Evolutionary conservation across 768 basidiomycete genomes (phyloP), one percentile per base, ranked within the genome.

Genomic region (Boletales sp.): DNA sequence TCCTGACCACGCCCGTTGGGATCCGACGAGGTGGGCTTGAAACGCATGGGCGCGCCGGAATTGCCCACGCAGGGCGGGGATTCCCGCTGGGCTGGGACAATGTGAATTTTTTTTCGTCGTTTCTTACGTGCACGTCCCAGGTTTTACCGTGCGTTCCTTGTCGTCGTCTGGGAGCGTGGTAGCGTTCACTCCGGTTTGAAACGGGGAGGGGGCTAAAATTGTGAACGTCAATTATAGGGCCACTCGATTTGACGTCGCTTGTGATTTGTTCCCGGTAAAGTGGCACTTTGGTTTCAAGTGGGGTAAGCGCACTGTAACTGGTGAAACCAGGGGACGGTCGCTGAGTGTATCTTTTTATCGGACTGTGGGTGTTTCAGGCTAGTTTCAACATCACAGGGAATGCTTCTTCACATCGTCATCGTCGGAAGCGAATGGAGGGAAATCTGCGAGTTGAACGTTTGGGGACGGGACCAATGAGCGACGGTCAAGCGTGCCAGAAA

Each of bases 341-440:
- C 21, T 21, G 21, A 4, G 21, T 21, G 21, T 45, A 41, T 47
- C 48, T 40, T 21, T 60, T 47, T 21, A 59, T 59, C 47, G 37
- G 27, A 36, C 39, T 21, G 21, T 21, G 21, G 29, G 18, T 36
- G 60, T 60, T 60, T 61, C 61, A 60, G 51, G 29, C 30, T 8
- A 32, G 60, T 62, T 61, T 61, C 60, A 51, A 44, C 27, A 54
- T 37, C 31, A n/a, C 51, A 61, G 51, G 55, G 45, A 36, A 39
- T 19, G 43, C 44, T 43, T 45, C 21, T 45, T 50, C 45, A 55
- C 44, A 34, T 52, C 41, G 18, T 38, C 40, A 52, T 46, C 35
- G n/a, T 27, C 61, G 62, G 61, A 61, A 58, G 59, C 59, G 62
- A 58, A 51, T 58, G 54, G 54, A 46, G 43, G 40, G 38, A 45